These are phyloP conservation scores for Bothriochloa decipiens DNA, from an alignment of 176 grass and related monocot genomes.

Conservation along the genomic window DNA sequence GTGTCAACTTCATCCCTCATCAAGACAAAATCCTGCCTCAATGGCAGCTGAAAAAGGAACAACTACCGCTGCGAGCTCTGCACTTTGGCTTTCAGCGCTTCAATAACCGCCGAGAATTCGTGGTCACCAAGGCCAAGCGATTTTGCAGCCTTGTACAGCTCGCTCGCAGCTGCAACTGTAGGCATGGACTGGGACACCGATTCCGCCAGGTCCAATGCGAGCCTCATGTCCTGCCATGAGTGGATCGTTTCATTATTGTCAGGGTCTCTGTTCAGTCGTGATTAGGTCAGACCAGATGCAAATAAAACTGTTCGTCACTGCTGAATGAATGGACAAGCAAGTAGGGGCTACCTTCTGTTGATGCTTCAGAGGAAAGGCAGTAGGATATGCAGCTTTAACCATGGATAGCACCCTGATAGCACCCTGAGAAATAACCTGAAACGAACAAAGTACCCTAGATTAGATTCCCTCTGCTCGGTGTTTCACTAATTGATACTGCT, in stretches of 20 bases:
- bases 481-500: not conserved
- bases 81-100: slow-evolving; percentile 65
- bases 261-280: not conserved
- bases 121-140: slow-evolving; percentile 70
- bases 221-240: slow-evolving; percentile 74
- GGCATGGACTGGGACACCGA: slow-evolving; percentile 81
- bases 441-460: slow-evolving; percentile 19
- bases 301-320: slow-evolving; percentile 33
- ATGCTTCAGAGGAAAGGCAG: slow-evolving; percentile 93
- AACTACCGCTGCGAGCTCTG: slow-evolving; percentile 38
- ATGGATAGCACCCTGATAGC: slow-evolving; percentile 93
- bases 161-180: slow-evolving; percentile 77
- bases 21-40: slow-evolving; percentile 5
- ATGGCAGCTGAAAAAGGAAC: not conserved
- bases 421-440: slow-evolving; percentile 91
- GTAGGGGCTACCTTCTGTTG: slow-evolving; percentile 78
- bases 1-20: not conserved
- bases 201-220: slow-evolving; percentile 77
- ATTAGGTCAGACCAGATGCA: slow-evolving; percentile 24
- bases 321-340: slow-evolving; percentile 13
- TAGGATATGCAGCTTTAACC: slow-evolving; percentile 83
- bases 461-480: slow-evolving; percentile 3
- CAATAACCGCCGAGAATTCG: slow-evolving; percentile 82
- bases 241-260: not conserved
- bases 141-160: slow-evolving; percentile 84